These are phyloP conservation scores for Crithidia sp. DNA, from an alignment of 208 protist genomes.

Conservation along the genomic window DNA sequence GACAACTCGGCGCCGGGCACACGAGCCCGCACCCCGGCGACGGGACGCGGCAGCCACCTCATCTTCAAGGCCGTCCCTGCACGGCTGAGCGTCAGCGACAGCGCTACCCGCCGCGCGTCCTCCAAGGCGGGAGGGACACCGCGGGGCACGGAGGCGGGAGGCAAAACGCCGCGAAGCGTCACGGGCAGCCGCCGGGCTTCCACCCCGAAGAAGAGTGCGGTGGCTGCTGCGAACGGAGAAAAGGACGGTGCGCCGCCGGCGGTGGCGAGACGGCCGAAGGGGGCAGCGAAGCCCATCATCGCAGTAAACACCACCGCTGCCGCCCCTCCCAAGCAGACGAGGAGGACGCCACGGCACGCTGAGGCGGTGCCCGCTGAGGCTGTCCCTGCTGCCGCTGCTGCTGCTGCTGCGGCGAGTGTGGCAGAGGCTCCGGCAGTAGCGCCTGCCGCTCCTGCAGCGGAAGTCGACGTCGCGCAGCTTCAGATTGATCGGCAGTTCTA, in stretches of 20 bases:
- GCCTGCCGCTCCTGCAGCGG: background rate
- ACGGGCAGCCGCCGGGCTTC: background rate
- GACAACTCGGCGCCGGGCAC: background rate
- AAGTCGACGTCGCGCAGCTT: slow-evolving; percentile 24
- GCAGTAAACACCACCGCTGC: background rate
- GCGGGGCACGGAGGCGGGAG: background rate
- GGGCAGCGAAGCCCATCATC: slow-evolving; percentile 8
- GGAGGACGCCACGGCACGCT: background rate
- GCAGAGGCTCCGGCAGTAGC: background rate
- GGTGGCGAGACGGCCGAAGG: background rate
- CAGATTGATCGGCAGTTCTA: slow-evolving; percentile 72
- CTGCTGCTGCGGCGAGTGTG: background rate
- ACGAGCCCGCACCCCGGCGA: background rate
- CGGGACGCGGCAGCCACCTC: background rate
- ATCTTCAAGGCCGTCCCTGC: slow-evolving; percentile 16
- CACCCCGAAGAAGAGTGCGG: background rate
- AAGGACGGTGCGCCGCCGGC: background rate
- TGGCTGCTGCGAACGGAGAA: background rate
- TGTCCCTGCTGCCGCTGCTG: background rate
- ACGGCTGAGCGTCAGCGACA: slow-evolving; percentile 6
- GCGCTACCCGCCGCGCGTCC: background rate
- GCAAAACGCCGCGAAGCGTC: background rate
- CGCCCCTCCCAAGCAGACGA: background rate
- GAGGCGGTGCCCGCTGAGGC: background rate
- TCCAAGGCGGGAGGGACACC: slow-evolving; percentile 1